Percentiles rank a stretch among this genome's conserved stretches.
These are phyloP conservation scores for Glycine soja DNA, from an alignment of 306 rosid genomes.

Conservation along the genomic window DNA sequence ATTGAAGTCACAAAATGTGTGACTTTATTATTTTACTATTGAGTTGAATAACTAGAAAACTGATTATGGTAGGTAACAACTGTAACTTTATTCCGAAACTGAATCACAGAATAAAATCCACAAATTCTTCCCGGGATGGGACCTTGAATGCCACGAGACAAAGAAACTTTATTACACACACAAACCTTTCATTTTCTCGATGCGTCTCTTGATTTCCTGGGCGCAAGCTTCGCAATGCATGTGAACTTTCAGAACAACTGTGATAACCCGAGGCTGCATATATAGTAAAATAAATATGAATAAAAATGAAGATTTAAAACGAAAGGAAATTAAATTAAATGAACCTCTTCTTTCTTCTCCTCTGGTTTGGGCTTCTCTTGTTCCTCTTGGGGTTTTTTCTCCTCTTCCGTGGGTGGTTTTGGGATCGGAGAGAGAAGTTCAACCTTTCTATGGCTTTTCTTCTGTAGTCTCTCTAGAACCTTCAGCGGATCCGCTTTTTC, in stretches of 20 bases:
- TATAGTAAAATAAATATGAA: background rate
- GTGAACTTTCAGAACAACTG: slow-evolving; percentile 72
- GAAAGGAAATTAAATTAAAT: background rate
- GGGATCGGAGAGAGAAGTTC: slow-evolving; percentile 91
- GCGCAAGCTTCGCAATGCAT: slow-evolving; percentile 98
- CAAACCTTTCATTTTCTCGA: slow-evolving; percentile 77
- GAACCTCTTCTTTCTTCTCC: slow-evolving; percentile 81
- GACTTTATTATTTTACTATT: slow-evolving; percentile 17
- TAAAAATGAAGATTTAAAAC: background rate
- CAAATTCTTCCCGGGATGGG: background rate
- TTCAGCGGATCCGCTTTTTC: slow-evolving; percentile 88
- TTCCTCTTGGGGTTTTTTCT: slow-evolving; percentile 57
- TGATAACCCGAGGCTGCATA: slow-evolving; percentile 57
- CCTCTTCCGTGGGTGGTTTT: slow-evolving; percentile 63
- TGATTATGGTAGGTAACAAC: background rate
- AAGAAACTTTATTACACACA: background rate
- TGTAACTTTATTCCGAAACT: background rate
- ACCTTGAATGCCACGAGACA: background rate
- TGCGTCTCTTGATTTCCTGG: slow-evolving; percentile 83
- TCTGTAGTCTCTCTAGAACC: slow-evolving; percentile 81
- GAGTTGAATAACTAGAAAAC: background rate
- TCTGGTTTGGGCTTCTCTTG: slow-evolving; percentile 71
- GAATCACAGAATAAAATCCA: slow-evolving; percentile 32
- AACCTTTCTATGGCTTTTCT: slow-evolving; percentile 82
- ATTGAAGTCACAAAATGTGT: slow-evolving; percentile 25